Evolutionary conservation across 441 rosid species (phyloP), one percentile per base, ranked within the genome.

Genomic region (Brassica hybrid): DNA sequence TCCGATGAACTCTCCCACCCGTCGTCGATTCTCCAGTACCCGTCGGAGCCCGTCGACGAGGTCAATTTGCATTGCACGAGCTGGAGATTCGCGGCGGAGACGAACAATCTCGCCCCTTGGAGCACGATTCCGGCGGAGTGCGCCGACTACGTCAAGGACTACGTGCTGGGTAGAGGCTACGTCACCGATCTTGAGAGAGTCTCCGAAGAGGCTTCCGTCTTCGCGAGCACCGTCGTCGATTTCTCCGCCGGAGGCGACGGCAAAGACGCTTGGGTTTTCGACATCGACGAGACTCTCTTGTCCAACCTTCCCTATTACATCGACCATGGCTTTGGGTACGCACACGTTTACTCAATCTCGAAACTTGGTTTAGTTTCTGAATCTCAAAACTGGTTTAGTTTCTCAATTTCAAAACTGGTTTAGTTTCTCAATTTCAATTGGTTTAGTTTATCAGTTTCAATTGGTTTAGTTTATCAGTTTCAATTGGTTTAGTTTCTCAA

Each of bases 71-170:
- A 81, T 78, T 95, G 98, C 75, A 85, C 88, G 7, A 95, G 95
- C 85, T 95, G 99, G 99, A 89, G 99, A 75, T 85, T 91, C 73
- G 85, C 93, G 1, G 98, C 76, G 73, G 98, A 95, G 84, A 87
- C 96, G 8, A 90, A 91, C 80, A 93, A 95, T 73, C 82, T 91
- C 76, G 79, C 81, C 50, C 96, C 95, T 1, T 93, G 99, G 99
- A 86, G 85, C 80, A 85, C 88, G 32, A 81, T 93, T 68, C 97
- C 98, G 1, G 74, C 13, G 76, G 95, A 93, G 70, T 95, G 99
- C 36, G 84, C 69, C 25, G 91, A 80, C 19, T 95, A 95, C 59
- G 93, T 95, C n/a, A 86, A 76, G 80, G 86, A 84, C 23, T 95
- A 93, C 73, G 65, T 90, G 59, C 72, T 43, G 77, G 99, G 97